Base-by-base conservation (phyloP, 345 rosid species). In the Aquilaria malaccensis region DNA sequence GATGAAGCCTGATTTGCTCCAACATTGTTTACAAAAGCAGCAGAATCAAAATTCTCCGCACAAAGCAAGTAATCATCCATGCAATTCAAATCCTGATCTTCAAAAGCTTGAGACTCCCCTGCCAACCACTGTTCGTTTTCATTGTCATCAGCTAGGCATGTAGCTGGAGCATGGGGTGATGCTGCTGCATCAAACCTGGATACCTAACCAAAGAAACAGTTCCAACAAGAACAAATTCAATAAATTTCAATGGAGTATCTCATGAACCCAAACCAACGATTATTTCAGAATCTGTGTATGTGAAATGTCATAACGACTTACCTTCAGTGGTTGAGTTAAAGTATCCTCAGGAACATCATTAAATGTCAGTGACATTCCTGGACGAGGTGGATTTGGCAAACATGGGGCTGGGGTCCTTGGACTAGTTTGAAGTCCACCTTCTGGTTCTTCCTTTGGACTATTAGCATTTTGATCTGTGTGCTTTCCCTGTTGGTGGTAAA, bases 351-450 rank as follows among this genome's bases (percentile, higher is more conserved):
- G 64, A 41, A 22, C 51, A 61, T 73, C 81, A 57, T 78, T 81
- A 55, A 14, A 11, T 9, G 43, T n/a, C 57, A 47, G 47, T 12
- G 69, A 67, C 37, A 56, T 70, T 47, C 66, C 72, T 45, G 71
- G 54, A 33, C 85, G 81, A 46, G 81, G 86, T 13, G 87, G 93
- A 64, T 76, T 61, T 13, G 92, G 91, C 64, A 84, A 77, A 60
- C 76, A 75, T 13, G 89, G 61, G 43, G 71, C 81, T 0, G 99
- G 99, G 54, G 99, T 94, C 77, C 69, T 80, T 15, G 93, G 95
- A 69, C 81, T 75, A 31, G 79, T 77, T 50, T 65, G 74, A 66
- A 54, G 67, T 4, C 76, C 69, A 70, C 81, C 87, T 30, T 66
- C 62, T 65, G 78, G 82, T 54, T 84, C 80, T 52, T 9, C 4